These are phyloP conservation scores for Cystobasidiaceae sp. DNA, from an alignment of 1,284 basidiomycete species.

Conservation along the genomic window DNA sequence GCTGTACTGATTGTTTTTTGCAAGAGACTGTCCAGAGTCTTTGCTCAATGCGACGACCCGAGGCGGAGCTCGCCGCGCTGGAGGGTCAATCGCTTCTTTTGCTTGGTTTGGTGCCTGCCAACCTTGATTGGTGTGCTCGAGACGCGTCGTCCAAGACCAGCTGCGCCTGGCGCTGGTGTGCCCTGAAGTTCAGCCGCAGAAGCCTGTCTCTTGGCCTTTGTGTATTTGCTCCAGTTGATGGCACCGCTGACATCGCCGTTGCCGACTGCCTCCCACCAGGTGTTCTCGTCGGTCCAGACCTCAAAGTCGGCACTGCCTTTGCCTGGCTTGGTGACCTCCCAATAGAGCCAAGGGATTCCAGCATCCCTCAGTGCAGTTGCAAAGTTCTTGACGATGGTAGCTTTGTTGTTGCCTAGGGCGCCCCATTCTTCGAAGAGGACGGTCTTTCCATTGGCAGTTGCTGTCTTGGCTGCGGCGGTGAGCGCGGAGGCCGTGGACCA, in stretches of 20 bases:
- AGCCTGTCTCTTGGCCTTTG: conserved; percentile 14
- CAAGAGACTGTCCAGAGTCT: neutral
- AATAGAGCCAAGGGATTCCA: conserved; percentile 44
- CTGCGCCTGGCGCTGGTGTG: neutral
- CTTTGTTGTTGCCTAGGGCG: conserved; percentile 46
- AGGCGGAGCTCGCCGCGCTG: too few relatives aligned
- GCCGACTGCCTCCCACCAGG: conserved; percentile 35
- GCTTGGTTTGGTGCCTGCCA: neutral
- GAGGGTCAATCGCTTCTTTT: neutral
- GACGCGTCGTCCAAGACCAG: neutral
- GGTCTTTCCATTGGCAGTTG: conserved; percentile 45
- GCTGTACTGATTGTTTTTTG: neutral
- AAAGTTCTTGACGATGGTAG: conserved; percentile 46
- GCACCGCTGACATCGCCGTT: conserved; percentile 30
- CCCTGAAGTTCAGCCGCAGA: neutral
- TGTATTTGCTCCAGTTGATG: conserved; percentile 19
- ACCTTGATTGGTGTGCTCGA: neutral
- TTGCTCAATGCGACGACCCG: too few relatives aligned
- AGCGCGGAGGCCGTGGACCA: conserved; percentile 44
- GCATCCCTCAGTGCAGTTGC: conserved; percentile 45
- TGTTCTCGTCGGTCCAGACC: conserved; percentile 40
- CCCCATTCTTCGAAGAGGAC: conserved; percentile 50
- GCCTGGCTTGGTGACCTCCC: conserved; percentile 42
- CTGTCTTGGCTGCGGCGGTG: conserved; percentile 44
- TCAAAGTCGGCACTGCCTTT: conserved; percentile 38